A percentile compares a stretch with the other conserved stretches of the same genome.
phyloP scores from a whole-genome alignment of 108 stramenopile genomes.

The Conticribra guillardii region DNA sequence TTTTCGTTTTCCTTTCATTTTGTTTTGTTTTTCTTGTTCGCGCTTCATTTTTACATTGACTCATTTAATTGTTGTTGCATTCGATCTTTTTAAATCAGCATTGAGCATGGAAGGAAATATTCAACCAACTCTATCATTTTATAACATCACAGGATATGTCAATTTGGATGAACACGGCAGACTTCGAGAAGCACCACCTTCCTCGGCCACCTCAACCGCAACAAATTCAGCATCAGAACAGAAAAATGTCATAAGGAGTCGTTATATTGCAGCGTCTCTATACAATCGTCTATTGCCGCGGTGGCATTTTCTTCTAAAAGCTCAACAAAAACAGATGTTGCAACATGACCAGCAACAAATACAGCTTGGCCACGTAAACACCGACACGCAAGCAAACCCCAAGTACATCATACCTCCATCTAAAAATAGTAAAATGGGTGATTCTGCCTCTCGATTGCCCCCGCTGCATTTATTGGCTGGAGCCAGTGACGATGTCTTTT shows the following conservation, averaged over 20 bases:
- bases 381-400: neutral
- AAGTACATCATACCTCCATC: slow-evolving; percentile 10
- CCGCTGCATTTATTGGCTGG: slow-evolving; percentile 74
- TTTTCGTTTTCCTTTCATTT: too few species aligned
- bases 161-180: slow-evolving; percentile 56
- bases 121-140: slow-evolving; percentile 76
- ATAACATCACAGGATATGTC: slow-evolving; percentile 79
- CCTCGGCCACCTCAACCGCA: neutral
- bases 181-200: neutral
- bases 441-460: slow-evolving; percentile 21
- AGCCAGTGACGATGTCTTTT: slow-evolving; percentile 70
- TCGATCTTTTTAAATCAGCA: too few species aligned
- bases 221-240: neutral
- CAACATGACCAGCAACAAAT: neutral
- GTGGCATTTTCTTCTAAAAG: slow-evolving; percentile 63
- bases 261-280: slow-evolving; percentile 83
- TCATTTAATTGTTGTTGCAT: too few species aligned
- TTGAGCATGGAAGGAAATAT: slow-evolving; percentile 79
- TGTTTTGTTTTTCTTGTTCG: too few species aligned
- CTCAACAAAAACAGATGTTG: slow-evolving; percentile 15
- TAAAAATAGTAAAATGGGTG: neutral
- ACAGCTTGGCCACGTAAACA: neutral
- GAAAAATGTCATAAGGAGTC: slow-evolving; percentile 48
- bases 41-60: too few species aligned
- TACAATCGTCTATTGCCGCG: slow-evolving; percentile 84